Evolutionary conservation across 495 filamentous ascomycete genomes (phyloP).

Genomic region (Neurospora sp.): DNA sequence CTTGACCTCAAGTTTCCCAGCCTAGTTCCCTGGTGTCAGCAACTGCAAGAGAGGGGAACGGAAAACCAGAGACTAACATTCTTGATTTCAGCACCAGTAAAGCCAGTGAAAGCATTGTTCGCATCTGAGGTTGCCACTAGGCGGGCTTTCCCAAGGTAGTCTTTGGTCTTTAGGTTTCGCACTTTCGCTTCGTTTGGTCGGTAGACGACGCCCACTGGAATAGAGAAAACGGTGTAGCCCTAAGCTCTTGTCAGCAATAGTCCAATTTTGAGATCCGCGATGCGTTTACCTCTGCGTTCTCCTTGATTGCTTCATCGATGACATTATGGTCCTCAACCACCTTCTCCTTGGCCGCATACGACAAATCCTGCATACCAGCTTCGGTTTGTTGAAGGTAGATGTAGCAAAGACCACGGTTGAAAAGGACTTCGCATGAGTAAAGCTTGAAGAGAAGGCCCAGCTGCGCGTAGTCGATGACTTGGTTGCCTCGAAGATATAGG

Average conservation of each 20-base stretch:
- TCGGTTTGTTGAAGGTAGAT: conserved; percentile 91
- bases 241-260: conserved; percentile 25
- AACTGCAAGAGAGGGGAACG: conserved; percentile 7
- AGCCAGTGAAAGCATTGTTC: conserved; percentile 64
- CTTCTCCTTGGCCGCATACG: conserved; percentile 92
- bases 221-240: conserved; percentile 99
- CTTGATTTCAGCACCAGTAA: conserved; percentile 65
- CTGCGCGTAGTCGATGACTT: conserved; percentile 96
- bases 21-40: conserved; percentile 9
- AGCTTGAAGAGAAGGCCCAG: conserved; percentile 92
- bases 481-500: conserved; percentile 89
- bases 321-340: conserved; percentile 91
- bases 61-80: conserved; percentile 29
- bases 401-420: conserved; percentile 96
- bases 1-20: conserved; percentile 22
- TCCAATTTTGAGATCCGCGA: conserved; percentile 3
- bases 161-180: conserved; percentile 92
- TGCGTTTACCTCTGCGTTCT: conserved; percentile 72
- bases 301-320: conserved; percentile 90
- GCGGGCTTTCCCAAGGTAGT: conserved; percentile 90
- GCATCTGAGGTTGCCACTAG: conserved; percentile 87
- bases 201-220: conserved; percentile 91
- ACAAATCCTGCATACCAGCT: conserved; percentile 80
- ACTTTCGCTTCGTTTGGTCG: conserved; percentile 96
- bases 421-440: conserved; percentile 94